Evolutionary conservation across 2,329 filamentous ascomycete genomes (phyloP).

Genomic region (Microsporum ferrugineum): DNA sequence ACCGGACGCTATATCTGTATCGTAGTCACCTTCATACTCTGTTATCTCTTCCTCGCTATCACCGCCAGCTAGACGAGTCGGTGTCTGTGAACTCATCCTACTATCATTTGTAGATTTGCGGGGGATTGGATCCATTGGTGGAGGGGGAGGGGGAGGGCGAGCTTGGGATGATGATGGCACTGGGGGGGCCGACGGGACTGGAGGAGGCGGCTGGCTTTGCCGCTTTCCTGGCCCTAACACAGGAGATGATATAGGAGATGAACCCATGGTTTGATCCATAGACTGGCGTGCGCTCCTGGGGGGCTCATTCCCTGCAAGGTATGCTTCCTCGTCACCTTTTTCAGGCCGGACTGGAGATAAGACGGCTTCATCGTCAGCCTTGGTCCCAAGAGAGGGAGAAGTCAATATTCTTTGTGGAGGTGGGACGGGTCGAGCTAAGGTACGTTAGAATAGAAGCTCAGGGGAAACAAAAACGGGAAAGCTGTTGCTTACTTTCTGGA

Average conservation of each 20-base stretch:
- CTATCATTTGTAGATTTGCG: conserved; percentile 51
- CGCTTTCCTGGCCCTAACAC: conserved; percentile 29
- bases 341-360: conserved; percentile 23
- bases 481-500: not conserved
- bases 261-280: not conserved
- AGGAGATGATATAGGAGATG: conserved; percentile 18
- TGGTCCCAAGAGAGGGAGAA: conserved; percentile 66
- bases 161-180: conserved; percentile 39
- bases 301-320: conserved; percentile 4
- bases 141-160: conserved; percentile 57
- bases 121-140: conserved; percentile 40
- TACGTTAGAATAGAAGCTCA: not conserved
- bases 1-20: conserved; percentile 91
- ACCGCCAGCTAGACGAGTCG: conserved; percentile 40
- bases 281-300: not conserved
- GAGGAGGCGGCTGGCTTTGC: conserved; percentile 33
- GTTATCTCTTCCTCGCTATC: conserved; percentile 70
- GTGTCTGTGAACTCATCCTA: conserved; percentile 29
- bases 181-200: conserved; percentile 30
- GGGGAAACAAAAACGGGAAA: not conserved
- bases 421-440: conserved; percentile 51
- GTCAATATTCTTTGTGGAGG: conserved; percentile 43
- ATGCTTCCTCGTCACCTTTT: conserved; percentile 4
- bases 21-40: conserved; percentile 95
- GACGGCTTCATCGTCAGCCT: conserved; percentile 76